Percentiles rank a stretch among this genome's conserved stretches.
Evolutionary conservation across 257 asterid species (phyloP).

Genomic region (Lycium ferocissimum): DNA sequence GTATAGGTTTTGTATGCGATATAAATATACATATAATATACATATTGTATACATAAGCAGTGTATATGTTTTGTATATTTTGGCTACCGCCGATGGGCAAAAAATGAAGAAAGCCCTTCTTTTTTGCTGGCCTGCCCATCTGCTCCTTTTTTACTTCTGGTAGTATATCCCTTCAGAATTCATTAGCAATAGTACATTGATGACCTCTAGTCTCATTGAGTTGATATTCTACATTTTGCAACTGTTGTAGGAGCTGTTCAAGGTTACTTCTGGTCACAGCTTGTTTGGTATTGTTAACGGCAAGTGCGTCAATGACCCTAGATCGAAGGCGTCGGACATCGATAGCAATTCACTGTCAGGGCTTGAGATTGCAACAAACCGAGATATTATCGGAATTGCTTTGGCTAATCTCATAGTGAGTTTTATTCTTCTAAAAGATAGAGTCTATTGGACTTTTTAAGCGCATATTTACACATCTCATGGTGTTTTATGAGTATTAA

Average conservation of each 20-base stretch:
- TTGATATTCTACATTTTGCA: slow-evolving; percentile 19
- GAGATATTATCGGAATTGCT: slow-evolving; percentile 88
- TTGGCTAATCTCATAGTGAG: slow-evolving; percentile 95
- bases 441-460: neutral
- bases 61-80: too few species aligned
- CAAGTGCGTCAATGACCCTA: slow-evolving; percentile 86
- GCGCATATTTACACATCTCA: neutral
- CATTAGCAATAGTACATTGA: neutral
- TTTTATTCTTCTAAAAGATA: slow-evolving; percentile 18
- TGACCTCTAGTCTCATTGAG: neutral
- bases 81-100: too few species aligned
- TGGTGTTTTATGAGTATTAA: neutral
- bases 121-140: slow-evolving; percentile 3
- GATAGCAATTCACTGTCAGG: slow-evolving; percentile 72
- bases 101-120: too few species aligned
- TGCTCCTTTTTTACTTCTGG: neutral
- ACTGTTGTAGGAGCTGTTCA: slow-evolving; percentile 76
- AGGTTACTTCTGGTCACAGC: slow-evolving; percentile 80
- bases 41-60: too few species aligned
- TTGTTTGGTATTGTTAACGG: slow-evolving; percentile 85
- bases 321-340: slow-evolving; percentile 90
- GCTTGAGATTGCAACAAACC: slow-evolving; percentile 86
- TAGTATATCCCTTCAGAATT: slow-evolving; percentile 23
- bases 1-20: too few species aligned
- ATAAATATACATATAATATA: too few species aligned